Conservation (phyloP, 225 moss, liverwort and hornwort species). For the Thuidium tamariscinum region DNA sequence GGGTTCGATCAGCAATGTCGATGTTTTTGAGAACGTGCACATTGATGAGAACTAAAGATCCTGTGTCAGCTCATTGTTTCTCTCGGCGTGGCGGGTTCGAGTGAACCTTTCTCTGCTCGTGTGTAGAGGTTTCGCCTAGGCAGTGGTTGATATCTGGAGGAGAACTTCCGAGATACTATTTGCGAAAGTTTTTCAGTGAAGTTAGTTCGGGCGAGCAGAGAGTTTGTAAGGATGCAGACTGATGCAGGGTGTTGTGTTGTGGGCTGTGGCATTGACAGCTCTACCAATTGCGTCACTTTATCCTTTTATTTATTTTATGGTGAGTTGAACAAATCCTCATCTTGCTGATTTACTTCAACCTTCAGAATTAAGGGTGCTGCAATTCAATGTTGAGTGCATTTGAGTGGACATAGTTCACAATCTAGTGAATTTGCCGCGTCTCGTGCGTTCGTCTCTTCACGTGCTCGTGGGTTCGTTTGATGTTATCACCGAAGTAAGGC, state of each 20-base stretch:
- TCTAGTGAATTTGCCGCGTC: not conserved
- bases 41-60: not conserved
- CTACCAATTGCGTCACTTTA: slow-evolving; percentile 56
- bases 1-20: not conserved
- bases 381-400: not conserved
- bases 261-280: slow-evolving; percentile 12
- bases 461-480: not conserved
- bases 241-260: not conserved
- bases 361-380: not conserved
- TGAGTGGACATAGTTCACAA: not conserved
- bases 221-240: not conserved
- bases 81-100: not conserved
- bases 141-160: not conserved
- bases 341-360: not conserved
- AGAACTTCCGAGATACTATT: not conserved
- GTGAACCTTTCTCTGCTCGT: not conserved
- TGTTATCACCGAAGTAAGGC: not conserved
- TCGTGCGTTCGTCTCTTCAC: not conserved
- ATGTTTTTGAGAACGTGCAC: not conserved
- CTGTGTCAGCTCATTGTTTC: not conserved
- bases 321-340: not conserved
- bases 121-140: not conserved
- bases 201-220: not conserved
- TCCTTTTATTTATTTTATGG: slow-evolving; percentile 68
- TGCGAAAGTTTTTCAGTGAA: not conserved